Conservation (phyloP, 2,329 filamentous ascomycete species). For the Penicillium psychrosexuale region DNA sequence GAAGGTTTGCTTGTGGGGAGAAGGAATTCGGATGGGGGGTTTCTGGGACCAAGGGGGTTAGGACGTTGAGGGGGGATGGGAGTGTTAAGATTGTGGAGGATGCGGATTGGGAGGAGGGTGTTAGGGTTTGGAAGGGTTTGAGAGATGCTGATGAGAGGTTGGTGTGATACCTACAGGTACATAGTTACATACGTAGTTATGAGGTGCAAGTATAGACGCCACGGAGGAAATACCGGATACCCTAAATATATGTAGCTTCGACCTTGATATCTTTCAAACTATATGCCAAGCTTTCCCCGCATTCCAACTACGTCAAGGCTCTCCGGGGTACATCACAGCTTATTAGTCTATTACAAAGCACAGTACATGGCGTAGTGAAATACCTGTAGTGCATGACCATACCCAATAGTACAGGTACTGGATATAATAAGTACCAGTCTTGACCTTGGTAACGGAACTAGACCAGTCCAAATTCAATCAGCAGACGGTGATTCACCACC, state of each 20-base stretch:
- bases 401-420: background rate
- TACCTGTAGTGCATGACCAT: too few species aligned
- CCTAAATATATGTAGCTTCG: background rate
- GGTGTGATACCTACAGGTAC: background rate
- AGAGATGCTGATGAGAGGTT: slow-evolving; percentile 15
- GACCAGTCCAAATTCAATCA: background rate
- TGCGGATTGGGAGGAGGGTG: slow-evolving; percentile 45
- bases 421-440: background rate
- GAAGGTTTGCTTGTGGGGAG: slow-evolving; percentile 27
- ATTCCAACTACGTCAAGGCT: slow-evolving; percentile 20
- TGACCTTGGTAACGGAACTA: background rate
- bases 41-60: slow-evolving; percentile 35
- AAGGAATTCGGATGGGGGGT: slow-evolving; percentile 28
- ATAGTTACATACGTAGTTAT: background rate
- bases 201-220: background rate
- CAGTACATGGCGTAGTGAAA: too few species aligned
- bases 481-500: background rate
- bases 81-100: slow-evolving; percentile 48
- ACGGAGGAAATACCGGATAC: too few species aligned
- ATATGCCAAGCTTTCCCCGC: slow-evolving; percentile 24
- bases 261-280: background rate
- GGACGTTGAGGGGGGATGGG: slow-evolving; percentile 48
- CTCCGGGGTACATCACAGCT: background rate
- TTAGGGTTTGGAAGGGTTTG: slow-evolving; percentile 47
- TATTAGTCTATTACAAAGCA: background rate